These are phyloP conservation scores for Raffaelea arxii DNA, from an alignment of 2,329 filamentous ascomycete genomes.

Conservation along the genomic window DNA sequence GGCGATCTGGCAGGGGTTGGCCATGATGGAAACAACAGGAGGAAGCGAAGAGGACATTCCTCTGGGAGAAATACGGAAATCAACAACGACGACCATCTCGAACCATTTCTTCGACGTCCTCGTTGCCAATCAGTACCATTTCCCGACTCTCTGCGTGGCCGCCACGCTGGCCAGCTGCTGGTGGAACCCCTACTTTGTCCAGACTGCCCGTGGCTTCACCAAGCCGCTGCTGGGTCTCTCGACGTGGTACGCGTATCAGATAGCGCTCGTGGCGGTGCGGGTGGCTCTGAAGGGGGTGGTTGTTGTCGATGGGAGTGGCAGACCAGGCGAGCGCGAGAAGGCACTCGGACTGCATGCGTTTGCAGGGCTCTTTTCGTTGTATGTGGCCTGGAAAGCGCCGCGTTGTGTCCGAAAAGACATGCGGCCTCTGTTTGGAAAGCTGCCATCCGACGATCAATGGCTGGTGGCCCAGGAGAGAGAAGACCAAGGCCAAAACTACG, in stretches of 20 bases:
- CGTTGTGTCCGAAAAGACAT: slow-evolving; percentile 45
- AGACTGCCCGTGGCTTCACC: slow-evolving; percentile 49
- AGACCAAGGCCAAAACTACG: too few species aligned
- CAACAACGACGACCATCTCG: too few species aligned
- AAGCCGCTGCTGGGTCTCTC: slow-evolving; percentile 49
- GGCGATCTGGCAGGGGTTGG: slow-evolving; percentile 39
- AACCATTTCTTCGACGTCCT: slow-evolving; percentile 27
- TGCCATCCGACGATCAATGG: too few species aligned
- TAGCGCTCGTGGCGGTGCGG: slow-evolving; percentile 47
- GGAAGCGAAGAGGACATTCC: too few species aligned
- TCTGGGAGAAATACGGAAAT: too few species aligned
- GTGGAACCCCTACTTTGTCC: slow-evolving; percentile 61
- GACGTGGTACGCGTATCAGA: slow-evolving; percentile 58
- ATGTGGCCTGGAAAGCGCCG: slow-evolving; percentile 38
- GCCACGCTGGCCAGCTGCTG: slow-evolving; percentile 33
- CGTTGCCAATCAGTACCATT: slow-evolving; percentile 21
- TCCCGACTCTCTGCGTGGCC: slow-evolving; percentile 8
- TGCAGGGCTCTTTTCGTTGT: slow-evolving; percentile 39
- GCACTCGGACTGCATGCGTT: slow-evolving; percentile 44
- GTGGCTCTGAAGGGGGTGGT: too few species aligned
- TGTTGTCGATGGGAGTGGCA: too few species aligned
- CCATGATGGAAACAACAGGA: not conserved
- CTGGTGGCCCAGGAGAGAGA: too few species aligned
- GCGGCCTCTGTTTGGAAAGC: slow-evolving; percentile 39
- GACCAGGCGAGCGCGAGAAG: too few species aligned